Percentiles rank a stretch among this genome's conserved stretches.
These are phyloP conservation scores for Aspergillus sp. DNA, from an alignment of 2,329 filamentous ascomycete species.

Conservation along the genomic window DNA sequence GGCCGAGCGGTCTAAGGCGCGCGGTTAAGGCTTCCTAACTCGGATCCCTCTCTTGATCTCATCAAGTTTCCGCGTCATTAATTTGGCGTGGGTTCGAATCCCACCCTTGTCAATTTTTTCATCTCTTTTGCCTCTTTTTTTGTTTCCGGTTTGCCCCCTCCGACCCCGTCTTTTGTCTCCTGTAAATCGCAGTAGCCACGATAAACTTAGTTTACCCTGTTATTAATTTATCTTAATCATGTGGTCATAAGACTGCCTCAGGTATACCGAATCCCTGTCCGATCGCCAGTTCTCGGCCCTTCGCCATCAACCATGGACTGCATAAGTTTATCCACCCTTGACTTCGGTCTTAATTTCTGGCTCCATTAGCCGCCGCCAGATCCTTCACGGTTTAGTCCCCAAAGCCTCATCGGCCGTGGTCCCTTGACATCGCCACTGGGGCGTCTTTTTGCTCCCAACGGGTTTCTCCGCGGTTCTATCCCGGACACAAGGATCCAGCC, in stretches of 20 bases:
- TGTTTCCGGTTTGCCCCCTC: no score
- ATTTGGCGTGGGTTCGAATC: slow-evolving; percentile 18
- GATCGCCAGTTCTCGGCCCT: neutral
- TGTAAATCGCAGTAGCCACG: no score
- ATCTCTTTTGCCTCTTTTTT: neutral
- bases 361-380: neutral
- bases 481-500: neutral
- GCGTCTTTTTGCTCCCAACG: neutral
- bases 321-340: neutral
- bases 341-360: neutral
- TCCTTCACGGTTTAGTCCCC: neutral
- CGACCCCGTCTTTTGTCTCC: no score
- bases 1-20: slow-evolving; percentile 18
- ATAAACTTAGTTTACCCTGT: no score
- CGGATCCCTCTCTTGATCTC: slow-evolving; percentile 6
- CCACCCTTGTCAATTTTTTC: slow-evolving; percentile 15
- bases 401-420: neutral
- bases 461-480: neutral
- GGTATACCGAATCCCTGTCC: neutral
- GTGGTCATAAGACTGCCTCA: neutral
- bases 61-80: slow-evolving; percentile 16
- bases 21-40: slow-evolving; percentile 15
- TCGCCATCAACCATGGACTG: neutral
- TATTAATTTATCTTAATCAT: no score
- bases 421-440: neutral